These are phyloP conservation scores for Penicillium steckii DNA, from an alignment of 495 filamentous ascomycete species.

Conservation along the genomic window DNA sequence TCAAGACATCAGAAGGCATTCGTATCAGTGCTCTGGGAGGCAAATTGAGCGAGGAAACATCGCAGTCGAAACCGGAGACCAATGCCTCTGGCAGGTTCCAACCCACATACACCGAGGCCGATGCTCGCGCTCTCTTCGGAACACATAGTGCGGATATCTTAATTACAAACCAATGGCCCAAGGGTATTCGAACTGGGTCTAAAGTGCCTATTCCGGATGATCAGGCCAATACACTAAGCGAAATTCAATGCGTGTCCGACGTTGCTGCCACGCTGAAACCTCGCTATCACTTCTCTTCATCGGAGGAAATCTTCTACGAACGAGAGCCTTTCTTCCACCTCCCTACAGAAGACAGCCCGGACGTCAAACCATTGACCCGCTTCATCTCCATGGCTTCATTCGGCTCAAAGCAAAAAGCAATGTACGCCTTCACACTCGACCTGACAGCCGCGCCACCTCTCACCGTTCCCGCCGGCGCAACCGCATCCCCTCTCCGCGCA, in stretches of 20 bases:
- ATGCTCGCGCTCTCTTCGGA: slow-evolving; percentile 70
- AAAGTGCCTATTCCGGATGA: slow-evolving; percentile 50
- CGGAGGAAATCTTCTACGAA: slow-evolving; percentile 73
- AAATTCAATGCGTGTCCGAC: slow-evolving; percentile 63
- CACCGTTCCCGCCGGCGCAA: slow-evolving; percentile 64
- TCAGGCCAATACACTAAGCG: slow-evolving; percentile 33
- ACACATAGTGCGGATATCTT: slow-evolving; percentile 80
- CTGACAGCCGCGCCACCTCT: slow-evolving; percentile 56
- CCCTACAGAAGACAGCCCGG: slow-evolving; percentile 51
- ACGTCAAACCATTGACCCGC: slow-evolving; percentile 64
- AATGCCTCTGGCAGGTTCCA: slow-evolving; percentile 27
- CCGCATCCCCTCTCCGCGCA: slow-evolving; percentile 65
- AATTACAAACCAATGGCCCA: slow-evolving; percentile 83
- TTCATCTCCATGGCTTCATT: slow-evolving; percentile 84
- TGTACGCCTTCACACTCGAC: slow-evolving; percentile 85
- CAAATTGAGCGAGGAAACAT: slow-evolving; percentile 15
- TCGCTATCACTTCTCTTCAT: slow-evolving; percentile 80
- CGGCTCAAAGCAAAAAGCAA: slow-evolving; percentile 73
- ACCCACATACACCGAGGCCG: slow-evolving; percentile 63
- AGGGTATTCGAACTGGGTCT: slow-evolving; percentile 61
- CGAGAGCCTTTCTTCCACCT: slow-evolving; percentile 88
- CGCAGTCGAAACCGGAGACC: slow-evolving; percentile 20
- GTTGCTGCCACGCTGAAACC: slow-evolving; percentile 75
- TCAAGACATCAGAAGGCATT: slow-evolving; percentile 88
- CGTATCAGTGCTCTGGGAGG: slow-evolving; percentile 82